Evolutionary conservation across 495 filamentous ascomycete species (phyloP).

Genomic region (Achaetomiella virescens): DNA sequence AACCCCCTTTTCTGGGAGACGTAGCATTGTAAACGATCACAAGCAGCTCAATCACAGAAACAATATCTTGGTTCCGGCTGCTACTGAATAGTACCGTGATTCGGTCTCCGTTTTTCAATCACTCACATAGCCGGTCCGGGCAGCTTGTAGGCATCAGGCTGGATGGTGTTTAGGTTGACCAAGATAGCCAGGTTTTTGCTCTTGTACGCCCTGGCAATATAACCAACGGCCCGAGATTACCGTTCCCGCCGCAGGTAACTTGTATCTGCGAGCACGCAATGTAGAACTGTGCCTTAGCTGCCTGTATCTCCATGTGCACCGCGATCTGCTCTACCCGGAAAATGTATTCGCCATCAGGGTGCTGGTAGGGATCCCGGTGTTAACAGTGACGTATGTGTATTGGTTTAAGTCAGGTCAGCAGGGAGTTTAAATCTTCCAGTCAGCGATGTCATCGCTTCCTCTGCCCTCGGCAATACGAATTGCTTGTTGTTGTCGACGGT

Average conservation of each 20-base stretch:
- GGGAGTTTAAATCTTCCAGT: too few relatives aligned
- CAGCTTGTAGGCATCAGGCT: constrained; percentile 35
- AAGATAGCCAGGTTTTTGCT: constrained; percentile 41
- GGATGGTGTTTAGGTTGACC: constrained; percentile 34
- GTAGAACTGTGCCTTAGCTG: constrained; percentile 47
- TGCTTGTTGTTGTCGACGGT: constrained; percentile 34
- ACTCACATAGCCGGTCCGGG: constrained; percentile 42
- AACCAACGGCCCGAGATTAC: constrained; percentile 39
- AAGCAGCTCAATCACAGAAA: too few relatives aligned
- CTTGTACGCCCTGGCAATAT: constrained; percentile 48
- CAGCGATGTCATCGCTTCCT: too few relatives aligned
- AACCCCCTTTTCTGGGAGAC: too few relatives aligned
- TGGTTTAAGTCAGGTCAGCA: neutral
- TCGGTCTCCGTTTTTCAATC: neutral
- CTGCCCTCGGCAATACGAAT: constrained; percentile 34
- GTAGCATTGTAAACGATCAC: too few relatives aligned
- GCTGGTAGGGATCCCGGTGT: constrained; percentile 40
- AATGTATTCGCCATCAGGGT: constrained; percentile 48
- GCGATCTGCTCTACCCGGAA: constrained; percentile 53
- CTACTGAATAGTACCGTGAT: neutral
- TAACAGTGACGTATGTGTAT: constrained; percentile 34
- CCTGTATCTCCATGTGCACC: constrained; percentile 39
- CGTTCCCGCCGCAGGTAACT: constrained; percentile 45
- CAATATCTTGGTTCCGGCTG: too few relatives aligned
- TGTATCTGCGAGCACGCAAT: constrained; percentile 52